Base-by-base conservation (phyloP, 208 protist species). In the Leishmania guyanensis region DNA sequence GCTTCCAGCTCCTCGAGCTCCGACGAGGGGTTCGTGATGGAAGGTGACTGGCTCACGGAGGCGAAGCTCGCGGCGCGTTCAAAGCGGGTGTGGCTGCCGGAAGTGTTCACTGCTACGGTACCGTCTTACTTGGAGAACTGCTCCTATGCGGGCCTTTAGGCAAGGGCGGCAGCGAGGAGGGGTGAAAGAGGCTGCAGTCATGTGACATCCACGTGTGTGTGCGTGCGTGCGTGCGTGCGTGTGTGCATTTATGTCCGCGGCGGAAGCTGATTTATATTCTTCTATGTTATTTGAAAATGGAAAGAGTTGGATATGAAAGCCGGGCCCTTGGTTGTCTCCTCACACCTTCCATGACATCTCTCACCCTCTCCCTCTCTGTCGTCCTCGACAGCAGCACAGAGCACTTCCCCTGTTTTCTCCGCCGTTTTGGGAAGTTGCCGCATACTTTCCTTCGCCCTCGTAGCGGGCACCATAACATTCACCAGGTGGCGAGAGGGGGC, bases 121-220 rank as follows among this genome's bases (percentile, higher is more conserved):
- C 82, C 82, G 1, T 86, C 72, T 29, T 86, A 86, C 74, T 54
- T 86, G 62, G 82, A 86, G 58, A 82, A 66, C n/a, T 86, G 78
- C 50, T 62, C 78, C 10, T 69, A 73, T 29, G 60, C 76, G 14
- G 64, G 76, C 3, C 60, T 56, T 20, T 71, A 69, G 75, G 9
- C 58, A 68, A 77, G 29, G 65, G 53, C 3, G 0, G 6, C 46
- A 26, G 6, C 8, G 8, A 1, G n/a, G 17, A 65, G 46, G 60
- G 68, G 74, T 20, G 22, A 14, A 48, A 46, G 20, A 36, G 64
- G 10, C 29, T 46, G n/a, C 53, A 51, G 3, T 9, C 39, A 2
- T 77, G 70, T 29, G 26, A 2, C 58, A 29, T 29, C 8, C 58
- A 33, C 29, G 62, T 76, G 71, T 76, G 29, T 75, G 51, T 75